phyloP scores from a whole-genome alignment of 306 rosid species.

The Myrica gale region DNA sequence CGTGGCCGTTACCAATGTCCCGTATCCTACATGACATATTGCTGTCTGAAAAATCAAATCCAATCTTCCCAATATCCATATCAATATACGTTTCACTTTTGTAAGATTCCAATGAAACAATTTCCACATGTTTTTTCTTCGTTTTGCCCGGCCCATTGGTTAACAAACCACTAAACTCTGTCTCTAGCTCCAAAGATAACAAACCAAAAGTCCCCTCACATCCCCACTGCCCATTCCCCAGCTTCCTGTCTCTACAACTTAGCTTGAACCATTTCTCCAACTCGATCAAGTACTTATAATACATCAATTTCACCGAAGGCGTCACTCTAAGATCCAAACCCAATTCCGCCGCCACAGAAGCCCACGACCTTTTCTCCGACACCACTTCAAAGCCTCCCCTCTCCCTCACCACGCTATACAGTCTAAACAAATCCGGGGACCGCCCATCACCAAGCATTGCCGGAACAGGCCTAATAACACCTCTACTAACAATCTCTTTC shows the following conservation, averaged over 20 bases:
- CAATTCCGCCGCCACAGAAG: slow-evolving; percentile 48
- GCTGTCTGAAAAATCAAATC: slow-evolving; percentile 25
- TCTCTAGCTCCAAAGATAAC: slow-evolving; percentile 49
- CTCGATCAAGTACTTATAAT: slow-evolving; percentile 49
- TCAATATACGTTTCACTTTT: slow-evolving; percentile 29
- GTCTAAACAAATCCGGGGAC: slow-evolving; percentile 57
- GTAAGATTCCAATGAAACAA: slow-evolving; percentile 31
- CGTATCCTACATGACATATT: slow-evolving; percentile 22
- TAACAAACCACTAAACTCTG: slow-evolving; percentile 46
- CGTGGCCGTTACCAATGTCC: slow-evolving; percentile 12
- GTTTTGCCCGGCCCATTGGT: slow-evolving; percentile 25
- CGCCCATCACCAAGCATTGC: slow-evolving; percentile 57
- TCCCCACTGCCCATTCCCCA: slow-evolving; percentile 39
- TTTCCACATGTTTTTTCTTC: slow-evolving; percentile 23
- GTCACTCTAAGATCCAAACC: slow-evolving; percentile 43
- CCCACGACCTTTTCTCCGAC: slow-evolving; percentile 58
- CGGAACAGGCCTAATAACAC: slow-evolving; percentile 56
- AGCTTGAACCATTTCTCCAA: slow-evolving; percentile 62
- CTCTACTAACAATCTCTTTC: slow-evolving; percentile 42
- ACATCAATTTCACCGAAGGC: slow-evolving; percentile 49
- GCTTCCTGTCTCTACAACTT: slow-evolving; percentile 33
- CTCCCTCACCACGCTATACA: slow-evolving; percentile 56
- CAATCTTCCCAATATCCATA: slow-evolving; percentile 30
- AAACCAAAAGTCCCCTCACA: slow-evolving; percentile 27
- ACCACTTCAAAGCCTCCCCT: slow-evolving; percentile 65